Evolutionary conservation across 2,329 filamentous ascomycete species (phyloP).

Genomic region (Penicillium sp.): DNA sequence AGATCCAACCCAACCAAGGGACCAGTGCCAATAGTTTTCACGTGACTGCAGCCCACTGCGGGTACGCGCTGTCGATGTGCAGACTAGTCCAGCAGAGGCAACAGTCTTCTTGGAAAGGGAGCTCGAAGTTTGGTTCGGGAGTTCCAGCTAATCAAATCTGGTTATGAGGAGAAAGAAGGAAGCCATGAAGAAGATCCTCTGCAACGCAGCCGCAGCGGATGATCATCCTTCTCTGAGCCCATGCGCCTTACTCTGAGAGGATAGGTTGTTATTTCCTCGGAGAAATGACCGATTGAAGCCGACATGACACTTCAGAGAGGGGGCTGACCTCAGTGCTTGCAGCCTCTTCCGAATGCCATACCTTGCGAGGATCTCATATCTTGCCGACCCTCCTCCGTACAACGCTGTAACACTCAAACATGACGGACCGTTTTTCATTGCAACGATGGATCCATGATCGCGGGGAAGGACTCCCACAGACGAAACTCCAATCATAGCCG

Average conservation of each 20-base stretch:
- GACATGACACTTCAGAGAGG: not conserved
- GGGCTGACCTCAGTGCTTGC: not conserved
- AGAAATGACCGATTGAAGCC: not conserved
- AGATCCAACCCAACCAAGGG: not conserved
- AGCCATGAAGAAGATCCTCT: not conserved
- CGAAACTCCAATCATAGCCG: conserved; percentile 5
- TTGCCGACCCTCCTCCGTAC: not conserved
- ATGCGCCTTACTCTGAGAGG: conserved; percentile 7
- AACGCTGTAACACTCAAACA: not conserved
- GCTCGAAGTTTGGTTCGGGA: not conserved
- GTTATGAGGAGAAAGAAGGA: not conserved
- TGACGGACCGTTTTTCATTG: not conserved
- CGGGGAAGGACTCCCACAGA: not conserved
- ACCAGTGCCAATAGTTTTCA: conserved; percentile 15
- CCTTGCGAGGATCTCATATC: not conserved
- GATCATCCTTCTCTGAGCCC: conserved; percentile 17
- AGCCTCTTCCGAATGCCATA: not conserved
- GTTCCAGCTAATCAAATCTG: not conserved
- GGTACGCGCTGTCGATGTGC: conserved; percentile 21
- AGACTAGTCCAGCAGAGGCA: not conserved
- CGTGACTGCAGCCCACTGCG: conserved; percentile 28
- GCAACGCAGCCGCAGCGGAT: conserved; percentile 7
- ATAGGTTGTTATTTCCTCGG: conserved; percentile 19
- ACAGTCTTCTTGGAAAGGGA: not conserved
- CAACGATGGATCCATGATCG: not conserved